Evolutionary conservation across 1,284 basidiomycete species (phyloP), one percentile per base, ranked within the genome.

Genomic region (Apiotrichum veenhuisii): DNA sequence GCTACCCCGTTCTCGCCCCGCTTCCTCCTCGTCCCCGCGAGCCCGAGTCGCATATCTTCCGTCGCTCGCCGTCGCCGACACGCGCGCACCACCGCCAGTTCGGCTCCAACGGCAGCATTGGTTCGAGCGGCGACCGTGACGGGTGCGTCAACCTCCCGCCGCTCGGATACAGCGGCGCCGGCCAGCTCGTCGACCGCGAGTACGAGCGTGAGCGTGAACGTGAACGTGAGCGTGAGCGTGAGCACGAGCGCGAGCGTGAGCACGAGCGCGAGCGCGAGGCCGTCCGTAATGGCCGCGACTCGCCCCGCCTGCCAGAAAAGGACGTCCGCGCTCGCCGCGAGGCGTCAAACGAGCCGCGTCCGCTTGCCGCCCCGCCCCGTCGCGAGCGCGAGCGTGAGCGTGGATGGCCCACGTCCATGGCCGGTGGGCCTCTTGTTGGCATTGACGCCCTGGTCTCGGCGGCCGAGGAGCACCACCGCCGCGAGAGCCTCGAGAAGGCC

Each of bases 371-470:
- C 27, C 51, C 60, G 15, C 37, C 55, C 20, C 48, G 48, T 36
- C 61, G 57, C 41, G 53, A 55, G 40, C 52, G 57, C 25, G 22
- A 22, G 17, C 61, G 57, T 41, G 53, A 55, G 40, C 52, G 57
- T n/a, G 22, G 25, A 10, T 58, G 56, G 59, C n/a, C 54, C 9
- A 23, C 52, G 2, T 42, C 34, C 34, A 30, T 27, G 34, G 40
- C 52, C 17, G 46, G 54, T 17, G 54, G 57, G 12, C 56, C 51
- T 12, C 61, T 65, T 36, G 52, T 70, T 14, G 72, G 72, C 33
- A 75, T 75, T 34, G 71, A 66, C 22, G 73, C 73, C n/a, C 57
- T 75, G 12, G 66, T 73, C 25, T 65, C 61, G 27, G 73, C 71
- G 2, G 73, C 73, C 5, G 73, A 75, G 64, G 67, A 63, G 47